A percentile compares a stretch with the other conserved stretches of the same genome.
Evolutionary conservation across 257 asterid genomes (phyloP).

Genomic region (Przewalskia tangutica): DNA sequence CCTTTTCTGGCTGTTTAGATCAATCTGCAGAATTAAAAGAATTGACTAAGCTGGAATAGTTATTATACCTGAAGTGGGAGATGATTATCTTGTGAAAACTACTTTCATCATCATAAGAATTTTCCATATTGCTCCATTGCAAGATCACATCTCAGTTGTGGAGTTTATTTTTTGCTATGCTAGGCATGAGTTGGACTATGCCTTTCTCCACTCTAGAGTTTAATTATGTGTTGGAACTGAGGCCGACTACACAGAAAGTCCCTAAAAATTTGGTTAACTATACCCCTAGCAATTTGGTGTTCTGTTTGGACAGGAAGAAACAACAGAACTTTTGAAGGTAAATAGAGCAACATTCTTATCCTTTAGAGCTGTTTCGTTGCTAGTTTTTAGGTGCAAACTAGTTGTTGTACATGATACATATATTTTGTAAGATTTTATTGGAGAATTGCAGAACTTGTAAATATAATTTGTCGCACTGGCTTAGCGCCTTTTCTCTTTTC

Average conservation of each 20-base stretch:
- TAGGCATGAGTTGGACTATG: not conserved
- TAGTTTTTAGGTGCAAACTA: not conserved
- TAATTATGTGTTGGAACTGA: not conserved
- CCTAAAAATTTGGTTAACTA: not conserved
- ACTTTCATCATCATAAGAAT: not conserved
- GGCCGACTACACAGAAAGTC: not conserved
- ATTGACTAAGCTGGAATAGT: not conserved
- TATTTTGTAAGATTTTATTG: not conserved
- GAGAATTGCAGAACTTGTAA: not conserved
- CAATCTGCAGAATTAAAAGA: conserved; percentile 38
- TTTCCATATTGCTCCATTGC: not conserved
- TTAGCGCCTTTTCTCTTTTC: no score
- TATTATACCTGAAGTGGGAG: not conserved
- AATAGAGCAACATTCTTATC: not conserved
- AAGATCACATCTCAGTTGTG: not conserved
- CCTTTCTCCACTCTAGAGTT: not conserved
- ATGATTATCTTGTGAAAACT: not conserved
- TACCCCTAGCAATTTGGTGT: not conserved
- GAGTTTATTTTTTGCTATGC: not conserved
- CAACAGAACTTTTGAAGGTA: not conserved
- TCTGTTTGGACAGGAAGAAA: not conserved
- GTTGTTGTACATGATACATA: not conserved
- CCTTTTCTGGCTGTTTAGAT: conserved; percentile 60
- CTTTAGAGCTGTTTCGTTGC: not conserved
- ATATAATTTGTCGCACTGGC: no score